phyloP scores from a whole-genome alignment of 441 rosid species.

The Flueggea neowawraea region DNA sequence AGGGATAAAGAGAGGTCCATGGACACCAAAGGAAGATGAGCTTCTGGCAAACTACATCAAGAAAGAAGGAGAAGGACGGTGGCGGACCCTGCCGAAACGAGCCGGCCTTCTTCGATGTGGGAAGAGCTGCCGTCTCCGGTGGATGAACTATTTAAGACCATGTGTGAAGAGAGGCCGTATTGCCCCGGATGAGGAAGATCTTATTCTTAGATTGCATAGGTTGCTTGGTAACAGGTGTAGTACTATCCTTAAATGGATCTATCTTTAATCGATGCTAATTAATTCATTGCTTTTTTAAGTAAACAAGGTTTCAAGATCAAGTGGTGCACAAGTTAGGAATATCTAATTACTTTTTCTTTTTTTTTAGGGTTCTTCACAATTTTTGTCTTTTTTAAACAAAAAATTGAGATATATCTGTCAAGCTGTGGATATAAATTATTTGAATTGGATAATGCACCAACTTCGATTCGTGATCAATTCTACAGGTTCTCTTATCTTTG shows the following conservation, averaged over 20 bases:
- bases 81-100: conserved; percentile 68
- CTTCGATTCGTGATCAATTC: too few species aligned
- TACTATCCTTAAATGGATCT: background rate
- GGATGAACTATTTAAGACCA: conserved; percentile 81
- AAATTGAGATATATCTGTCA: too few species aligned
- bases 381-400: too few species aligned
- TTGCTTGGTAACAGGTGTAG: conserved; percentile 63
- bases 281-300: too few species aligned
- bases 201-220: conserved; percentile 73
- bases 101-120: conserved; percentile 74
- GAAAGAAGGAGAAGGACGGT: conserved; percentile 62
- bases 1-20: conserved; percentile 70
- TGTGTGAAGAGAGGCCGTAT: conserved; percentile 65
- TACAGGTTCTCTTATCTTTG: too few species aligned
- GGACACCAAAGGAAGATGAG: conserved; percentile 70
- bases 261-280: background rate
- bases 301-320: too few species aligned
- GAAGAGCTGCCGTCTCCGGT: conserved; percentile 75
- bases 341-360: too few species aligned
- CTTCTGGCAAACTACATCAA: conserved; percentile 46
- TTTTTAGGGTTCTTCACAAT: too few species aligned
- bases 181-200: conserved; percentile 75
- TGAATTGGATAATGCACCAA: too few species aligned
- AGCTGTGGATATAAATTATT: too few species aligned
- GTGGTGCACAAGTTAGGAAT: too few species aligned